Percentiles rank a stretch among this genome's conserved stretches.
These are phyloP conservation scores for Pilobolus umbonatus DNA, from an alignment of 192 early-diverging fungal species.

Conservation along the genomic window DNA sequence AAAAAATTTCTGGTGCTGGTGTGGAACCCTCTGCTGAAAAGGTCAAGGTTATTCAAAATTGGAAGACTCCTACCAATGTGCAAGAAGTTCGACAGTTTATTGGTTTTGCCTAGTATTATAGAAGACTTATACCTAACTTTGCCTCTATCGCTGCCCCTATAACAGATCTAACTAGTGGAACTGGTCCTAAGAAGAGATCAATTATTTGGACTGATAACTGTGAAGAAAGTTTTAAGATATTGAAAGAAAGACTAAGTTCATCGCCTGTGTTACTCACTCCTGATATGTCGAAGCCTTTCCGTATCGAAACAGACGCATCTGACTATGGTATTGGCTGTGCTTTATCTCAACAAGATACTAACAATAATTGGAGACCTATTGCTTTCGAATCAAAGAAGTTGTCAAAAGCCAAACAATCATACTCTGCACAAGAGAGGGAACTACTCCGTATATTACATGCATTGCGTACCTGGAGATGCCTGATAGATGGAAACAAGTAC, in stretches of 20 bases:
- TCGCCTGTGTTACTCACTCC: conserved; percentile 7
- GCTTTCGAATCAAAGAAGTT: conserved; percentile 34
- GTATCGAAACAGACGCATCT: conserved; percentile 6
- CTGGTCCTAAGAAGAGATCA: not conserved
- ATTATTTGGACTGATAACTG: conserved; percentile 7
- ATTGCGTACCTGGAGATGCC: conserved; percentile 11
- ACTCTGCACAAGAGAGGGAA: conserved; percentile 18
- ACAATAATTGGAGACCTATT: conserved; percentile 19
- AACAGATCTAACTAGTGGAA: conserved; percentile 1
- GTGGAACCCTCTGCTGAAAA: conserved; percentile 24
- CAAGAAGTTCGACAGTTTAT: conserved; percentile 21
- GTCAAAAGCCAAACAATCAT: conserved; percentile 20
- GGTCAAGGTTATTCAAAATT: conserved; percentile 16
- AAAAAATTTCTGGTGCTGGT: conserved; percentile 23
- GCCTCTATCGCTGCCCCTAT: conserved; percentile 15
- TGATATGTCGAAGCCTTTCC: not conserved
- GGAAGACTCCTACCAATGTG: conserved; percentile 12
- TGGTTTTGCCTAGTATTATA: conserved; percentile 24
- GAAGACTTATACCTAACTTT: conserved; percentile 18
- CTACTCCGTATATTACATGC: conserved; percentile 3
- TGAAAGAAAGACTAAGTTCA: not conserved
- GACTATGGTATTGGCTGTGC: conserved; percentile 4
- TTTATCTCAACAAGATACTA: conserved; percentile 3
- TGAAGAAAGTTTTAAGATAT: not conserved
- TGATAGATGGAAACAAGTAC: conserved; percentile 3